Evolutionary conservation across 1,284 basidiomycete species (phyloP).

Genomic region (Microbotryomycetes sp.): DNA sequence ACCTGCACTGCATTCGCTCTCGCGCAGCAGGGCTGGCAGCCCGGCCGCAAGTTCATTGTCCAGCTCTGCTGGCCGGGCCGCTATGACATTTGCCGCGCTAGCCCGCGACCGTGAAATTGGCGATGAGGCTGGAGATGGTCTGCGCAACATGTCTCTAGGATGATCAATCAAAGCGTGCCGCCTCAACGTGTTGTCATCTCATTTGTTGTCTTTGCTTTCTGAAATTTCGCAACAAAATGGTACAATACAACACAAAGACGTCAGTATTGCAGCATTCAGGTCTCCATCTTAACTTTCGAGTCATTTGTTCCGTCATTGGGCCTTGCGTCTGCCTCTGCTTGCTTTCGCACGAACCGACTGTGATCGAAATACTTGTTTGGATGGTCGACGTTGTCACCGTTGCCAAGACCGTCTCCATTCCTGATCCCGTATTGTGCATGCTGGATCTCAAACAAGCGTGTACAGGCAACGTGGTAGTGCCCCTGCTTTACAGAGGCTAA

Average conservation of each 20-base stretch:
- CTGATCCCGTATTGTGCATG: slow-evolving; percentile 65
- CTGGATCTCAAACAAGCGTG: slow-evolving; percentile 91
- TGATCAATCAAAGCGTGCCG: too few species aligned
- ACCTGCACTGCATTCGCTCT: not conserved
- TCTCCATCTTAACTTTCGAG: too few species aligned
- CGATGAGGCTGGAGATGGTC: not conserved
- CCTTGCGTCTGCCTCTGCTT: too few species aligned
- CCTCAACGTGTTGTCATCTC: too few species aligned
- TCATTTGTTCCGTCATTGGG: too few species aligned
- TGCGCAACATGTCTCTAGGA: slow-evolving; percentile 7
- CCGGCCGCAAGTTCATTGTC: not conserved
- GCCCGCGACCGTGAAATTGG: slow-evolving; percentile 1
- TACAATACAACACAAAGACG: too few species aligned
- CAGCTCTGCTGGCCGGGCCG: slow-evolving; percentile 1
- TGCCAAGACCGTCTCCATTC: slow-evolving; percentile 82
- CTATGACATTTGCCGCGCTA: not conserved
- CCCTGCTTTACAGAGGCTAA: slow-evolving; percentile 68
- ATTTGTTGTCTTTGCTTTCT: too few species aligned
- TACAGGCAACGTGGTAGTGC: slow-evolving; percentile 95
- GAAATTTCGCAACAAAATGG: too few species aligned
- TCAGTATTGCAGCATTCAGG: too few species aligned
- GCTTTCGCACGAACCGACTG: slow-evolving; percentile 4
- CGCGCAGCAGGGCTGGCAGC: not conserved
- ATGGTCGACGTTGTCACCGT: slow-evolving; percentile 83
- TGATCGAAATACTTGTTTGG: slow-evolving; percentile 69